A percentile compares a stretch with the other conserved stretches of the same genome.
These are phyloP conservation scores for Trichopus zeylanicus DNA, from an alignment of 116 monocot genomes.

Conservation along the genomic window DNA sequence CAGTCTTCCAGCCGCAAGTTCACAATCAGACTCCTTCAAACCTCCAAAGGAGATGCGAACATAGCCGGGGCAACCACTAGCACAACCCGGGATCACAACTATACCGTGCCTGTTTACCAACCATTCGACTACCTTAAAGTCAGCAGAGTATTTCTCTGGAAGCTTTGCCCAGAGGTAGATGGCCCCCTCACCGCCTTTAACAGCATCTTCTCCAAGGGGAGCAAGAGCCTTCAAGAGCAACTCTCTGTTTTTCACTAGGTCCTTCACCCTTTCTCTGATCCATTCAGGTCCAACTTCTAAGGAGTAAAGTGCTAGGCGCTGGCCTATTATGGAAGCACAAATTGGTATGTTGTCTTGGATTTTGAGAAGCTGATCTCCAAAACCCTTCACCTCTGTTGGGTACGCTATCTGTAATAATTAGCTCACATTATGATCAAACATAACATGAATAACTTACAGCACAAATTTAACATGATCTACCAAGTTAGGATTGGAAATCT, in stretches of 20 bases:
- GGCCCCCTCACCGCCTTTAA: conserved; percentile 93
- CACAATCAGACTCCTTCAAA: conserved; percentile 58
- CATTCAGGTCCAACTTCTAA: conserved; percentile 67
- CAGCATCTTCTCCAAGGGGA: conserved; percentile 67
- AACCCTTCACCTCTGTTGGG: conserved; percentile 54
- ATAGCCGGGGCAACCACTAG: conserved; percentile 71
- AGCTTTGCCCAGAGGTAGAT: conserved; percentile 98
- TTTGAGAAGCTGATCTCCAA: conserved; percentile 75
- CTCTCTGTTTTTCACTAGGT: conserved; percentile 72
- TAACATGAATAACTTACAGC: too few relatives aligned
- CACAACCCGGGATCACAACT: conserved; percentile 78
- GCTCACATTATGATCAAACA: too few relatives aligned
- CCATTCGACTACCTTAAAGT: conserved; percentile 86
- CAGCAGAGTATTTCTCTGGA: conserved; percentile 57
- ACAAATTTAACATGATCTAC: too few relatives aligned
- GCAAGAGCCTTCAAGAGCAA: conserved; percentile 59
- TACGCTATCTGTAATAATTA: conserved; percentile 75
- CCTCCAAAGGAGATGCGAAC: conserved; percentile 88
- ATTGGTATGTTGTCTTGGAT: conserved; percentile 99
- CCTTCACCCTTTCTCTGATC: conserved; percentile 61
- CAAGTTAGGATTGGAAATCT: too few relatives aligned
- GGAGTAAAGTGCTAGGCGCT: conserved; percentile 73
- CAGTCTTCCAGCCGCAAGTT: conserved; percentile 52
- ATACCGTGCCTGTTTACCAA: conserved; percentile 68
- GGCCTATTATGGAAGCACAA: conserved; percentile 84